These are phyloP conservation scores for Artemisia argyi DNA, from an alignment of 129 eudicot species.

Conservation along the genomic window DNA sequence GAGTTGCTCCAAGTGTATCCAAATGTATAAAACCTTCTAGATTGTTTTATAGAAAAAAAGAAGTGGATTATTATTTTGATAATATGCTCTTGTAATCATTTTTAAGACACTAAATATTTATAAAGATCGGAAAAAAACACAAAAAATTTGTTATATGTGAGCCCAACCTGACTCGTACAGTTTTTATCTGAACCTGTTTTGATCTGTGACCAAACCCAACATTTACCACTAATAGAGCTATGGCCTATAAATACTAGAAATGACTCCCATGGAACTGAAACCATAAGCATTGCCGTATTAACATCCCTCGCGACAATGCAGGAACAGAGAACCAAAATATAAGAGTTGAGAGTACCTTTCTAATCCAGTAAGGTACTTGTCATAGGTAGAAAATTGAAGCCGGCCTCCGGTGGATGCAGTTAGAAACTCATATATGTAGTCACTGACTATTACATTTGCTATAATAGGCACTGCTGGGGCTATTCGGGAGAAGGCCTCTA, in stretches of 20 bases:
- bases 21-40: no score
- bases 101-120: background rate
- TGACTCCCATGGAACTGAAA: background rate
- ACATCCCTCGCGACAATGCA: background rate
- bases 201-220: background rate
- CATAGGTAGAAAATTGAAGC: slow-evolving; percentile 72
- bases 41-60: background rate
- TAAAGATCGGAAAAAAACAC: background rate
- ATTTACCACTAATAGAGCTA: no score
- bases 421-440: slow-evolving; percentile 78
- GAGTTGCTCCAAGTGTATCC: background rate
- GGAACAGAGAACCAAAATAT: background rate
- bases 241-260: no score
- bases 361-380: slow-evolving; percentile 72
- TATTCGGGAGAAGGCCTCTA: slow-evolving; percentile 80
- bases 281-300: slow-evolving; percentile 6
- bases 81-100: background rate
- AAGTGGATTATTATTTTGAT: no score
- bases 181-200: no score
- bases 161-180: no score
- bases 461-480: slow-evolving; percentile 92
- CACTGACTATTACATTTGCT: slow-evolving; percentile 76
- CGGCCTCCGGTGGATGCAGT: slow-evolving; percentile 66
- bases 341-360: slow-evolving; percentile 57
- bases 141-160: background rate